Base-by-base conservation (phyloP, 164 flowering plant species). In the Liriodendron chinense region DNA sequence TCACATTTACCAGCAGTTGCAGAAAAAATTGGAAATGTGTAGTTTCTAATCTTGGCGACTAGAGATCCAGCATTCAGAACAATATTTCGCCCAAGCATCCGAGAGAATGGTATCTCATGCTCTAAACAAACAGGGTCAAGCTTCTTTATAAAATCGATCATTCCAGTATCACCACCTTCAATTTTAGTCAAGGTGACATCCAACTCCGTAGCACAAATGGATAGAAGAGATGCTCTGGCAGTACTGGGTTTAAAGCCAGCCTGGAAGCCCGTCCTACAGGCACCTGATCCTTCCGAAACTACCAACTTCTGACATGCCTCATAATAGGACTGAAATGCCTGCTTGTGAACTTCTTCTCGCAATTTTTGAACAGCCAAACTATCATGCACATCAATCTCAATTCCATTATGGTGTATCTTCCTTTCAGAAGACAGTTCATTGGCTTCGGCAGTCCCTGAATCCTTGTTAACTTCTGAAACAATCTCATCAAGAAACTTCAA, bases 121-220 rank as follows among this genome's bases (percentile, higher is more conserved):
- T 89, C 92, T 72, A 57, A 78, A 81, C 83, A 82, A 8, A 94
- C 85, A 71, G 98, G 94, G 78, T 96, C 99, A 80, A 94, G 98
- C 81, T 83, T 90, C 85, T 84, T 90, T 68, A 96, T 24, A 75
- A 93, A 82, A 72, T 91, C 98, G 74, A 96, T 84, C 97, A 96
- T 94, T 76, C 99, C 99, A 76, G 81, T 81, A 72, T 91, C 94
- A 75, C 94, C 98, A 76, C 97, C 98, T 80, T 91, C 97, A 86
- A 96, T 87, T 76, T 77, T 84, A 6, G 89, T 86, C 86, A 93
- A 85, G 79, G 85, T 93, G 34, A 93, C 70, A 74, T 94, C 98
- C 77, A 88, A 69, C 53, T 94, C 94, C 21, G 91, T 88, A 57
- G 96, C 97, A 79, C 84, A 76, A 75, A 93, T 78, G 26, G 98